Evolutionary conservation across 192 early-diverging fungal genomes (phyloP), one percentile per base, ranked within the genome.

Genomic region (Glomus cerebriforme): DNA sequence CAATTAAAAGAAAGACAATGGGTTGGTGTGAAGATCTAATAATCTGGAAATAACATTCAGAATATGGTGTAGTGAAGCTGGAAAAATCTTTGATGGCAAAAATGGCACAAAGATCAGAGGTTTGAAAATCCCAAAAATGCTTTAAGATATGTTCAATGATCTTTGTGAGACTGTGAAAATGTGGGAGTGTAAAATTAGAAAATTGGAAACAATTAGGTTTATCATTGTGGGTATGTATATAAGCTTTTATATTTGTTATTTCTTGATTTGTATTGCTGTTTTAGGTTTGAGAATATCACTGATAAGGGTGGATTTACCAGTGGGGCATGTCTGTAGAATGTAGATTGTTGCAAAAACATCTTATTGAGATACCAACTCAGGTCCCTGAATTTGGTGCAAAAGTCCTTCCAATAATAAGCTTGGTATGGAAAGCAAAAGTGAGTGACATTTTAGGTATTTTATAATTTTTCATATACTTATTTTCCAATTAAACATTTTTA

Each of bases 21-120:
- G 71, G 70, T 1, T 22, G 35, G 32, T 12, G 70, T 29, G 58
- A 58, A 22, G 79, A 79, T 71, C 54, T 79, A 31, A 72, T 79
- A 17, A 32, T 79, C 47, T 4, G 70, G 9, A 72, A 79, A 47
- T 29, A 43, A 22, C 22, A 39, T 37, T 45, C 37, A 0, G 79
- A 80, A 80, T 80, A 84, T 64, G 79, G 59, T 71, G 68, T 60
- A n/a, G 34, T 71, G 79, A 80, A 63, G 79, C 37, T 10, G 72
- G 79, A 58, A 63, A 74, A 27, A 47, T 64, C 2, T 80, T 74
- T 74, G 79, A 80, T 24, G 79, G 59, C 2, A 34, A 65, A 9
- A 80, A 80, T 66, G 69, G 79, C 4, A 74, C 79, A 37, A 80
- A 74, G 12, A 26, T 80, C 1, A 29, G 37, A 37, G 59, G 35